Evolutionary conservation across 495 filamentous ascomycete genomes (phyloP).

Genomic region (Xanthoparmelia taractica): DNA sequence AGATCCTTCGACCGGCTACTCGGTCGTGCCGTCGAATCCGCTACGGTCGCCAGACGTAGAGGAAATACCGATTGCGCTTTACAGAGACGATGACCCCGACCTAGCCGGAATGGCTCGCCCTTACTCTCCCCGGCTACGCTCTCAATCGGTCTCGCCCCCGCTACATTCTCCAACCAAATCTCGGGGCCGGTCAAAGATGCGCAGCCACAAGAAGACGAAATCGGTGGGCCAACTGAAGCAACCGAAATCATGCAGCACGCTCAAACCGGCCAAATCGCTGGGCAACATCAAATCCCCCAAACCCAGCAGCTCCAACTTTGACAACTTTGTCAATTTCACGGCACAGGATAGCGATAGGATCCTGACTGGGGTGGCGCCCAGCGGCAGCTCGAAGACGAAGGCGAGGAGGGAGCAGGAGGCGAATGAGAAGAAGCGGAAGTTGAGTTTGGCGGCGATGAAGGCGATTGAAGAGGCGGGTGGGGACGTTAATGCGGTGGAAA

Average conservation of each 20-base stretch:
- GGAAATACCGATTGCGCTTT: slow-evolving; percentile 18
- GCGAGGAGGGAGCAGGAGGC: slow-evolving; percentile 82
- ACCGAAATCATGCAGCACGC: slow-evolving; percentile 28
- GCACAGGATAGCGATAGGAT: slow-evolving; percentile 70
- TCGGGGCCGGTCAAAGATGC: not conserved
- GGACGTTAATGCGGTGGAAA: slow-evolving; percentile 45
- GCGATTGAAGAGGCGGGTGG: slow-evolving; percentile 75
- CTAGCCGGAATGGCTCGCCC: not conserved
- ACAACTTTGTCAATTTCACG: slow-evolving; percentile 96
- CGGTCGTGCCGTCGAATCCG: slow-evolving; percentile 4
- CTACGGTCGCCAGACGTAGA: slow-evolving; percentile 2
- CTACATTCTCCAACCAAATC: not conserved
- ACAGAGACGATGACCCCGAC: not conserved
- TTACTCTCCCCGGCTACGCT: slow-evolving; percentile 4
- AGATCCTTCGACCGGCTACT: slow-evolving; percentile 17
- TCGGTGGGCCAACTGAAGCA: slow-evolving; percentile 9
- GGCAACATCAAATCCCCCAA: slow-evolving; percentile 33
- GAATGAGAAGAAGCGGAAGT: slow-evolving; percentile 62
- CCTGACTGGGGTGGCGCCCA: slow-evolving; percentile 84
- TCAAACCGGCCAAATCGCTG: slow-evolving; percentile 21
- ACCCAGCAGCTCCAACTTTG: slow-evolving; percentile 56
- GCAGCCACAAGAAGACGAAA: slow-evolving; percentile 8
- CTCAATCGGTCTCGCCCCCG: not conserved
- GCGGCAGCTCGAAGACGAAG: slow-evolving; percentile 87
- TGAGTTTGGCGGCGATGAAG: slow-evolving; percentile 64